These are phyloP conservation scores for Beauveria australis DNA, from an alignment of 2,329 filamentous ascomycete genomes.

Conservation along the genomic window DNA sequence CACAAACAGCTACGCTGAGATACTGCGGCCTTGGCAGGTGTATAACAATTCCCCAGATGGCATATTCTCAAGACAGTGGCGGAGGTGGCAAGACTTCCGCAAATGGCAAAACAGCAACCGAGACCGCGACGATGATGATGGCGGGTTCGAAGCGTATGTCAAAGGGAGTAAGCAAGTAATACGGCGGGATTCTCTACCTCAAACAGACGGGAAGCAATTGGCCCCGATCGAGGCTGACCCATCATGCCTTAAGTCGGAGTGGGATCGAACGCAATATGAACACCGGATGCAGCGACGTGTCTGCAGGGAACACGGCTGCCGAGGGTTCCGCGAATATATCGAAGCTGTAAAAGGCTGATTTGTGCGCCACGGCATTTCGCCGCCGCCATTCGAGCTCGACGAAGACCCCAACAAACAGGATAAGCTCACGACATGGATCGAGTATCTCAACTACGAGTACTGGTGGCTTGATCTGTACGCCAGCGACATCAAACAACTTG, in stretches of 20 bases:
- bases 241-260: neutral
- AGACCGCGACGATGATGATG: neutral
- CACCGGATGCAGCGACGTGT: neutral
- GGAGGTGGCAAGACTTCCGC: neutral
- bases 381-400: conserved; percentile 21
- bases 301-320: conserved; percentile 5
- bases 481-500: conserved; percentile 13
- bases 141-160: neutral
- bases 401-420: conserved; percentile 22
- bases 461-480: conserved; percentile 16
- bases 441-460: conserved; percentile 26
- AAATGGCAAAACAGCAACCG: conserved; percentile 1
- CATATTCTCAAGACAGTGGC: neutral
- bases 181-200: neutral
- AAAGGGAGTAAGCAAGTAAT: neutral
- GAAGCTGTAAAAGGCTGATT: conserved; percentile 21
- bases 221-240: neutral
- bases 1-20: neutral
- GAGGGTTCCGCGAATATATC: conserved; percentile 19
- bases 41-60: neutral
- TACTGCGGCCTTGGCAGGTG: neutral
- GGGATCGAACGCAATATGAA: neutral
- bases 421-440: conserved; percentile 28
- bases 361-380: conserved; percentile 19
- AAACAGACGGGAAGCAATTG: neutral